A percentile compares a stretch with the other conserved stretches of the same genome.
phyloP scores from a whole-genome alignment of 257 asterid genomes.

The Ilex aquifolium region DNA sequence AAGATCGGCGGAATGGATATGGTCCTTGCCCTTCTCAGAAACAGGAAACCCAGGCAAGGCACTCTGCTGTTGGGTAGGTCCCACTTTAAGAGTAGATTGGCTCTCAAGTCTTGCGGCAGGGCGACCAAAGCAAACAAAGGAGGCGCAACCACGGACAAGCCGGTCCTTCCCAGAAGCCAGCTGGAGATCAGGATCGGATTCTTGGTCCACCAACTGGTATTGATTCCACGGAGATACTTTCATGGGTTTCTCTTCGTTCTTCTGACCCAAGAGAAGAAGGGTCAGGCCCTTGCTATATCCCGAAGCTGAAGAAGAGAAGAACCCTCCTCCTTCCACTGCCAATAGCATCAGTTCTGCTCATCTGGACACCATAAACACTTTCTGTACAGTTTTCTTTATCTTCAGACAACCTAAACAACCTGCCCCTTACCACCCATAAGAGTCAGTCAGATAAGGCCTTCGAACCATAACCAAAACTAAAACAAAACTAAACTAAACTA shows the following conservation, averaged over 20 bases:
- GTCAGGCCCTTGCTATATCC: constrained; percentile 95
- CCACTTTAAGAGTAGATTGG: constrained; percentile 66
- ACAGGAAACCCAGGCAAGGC: constrained; percentile 30
- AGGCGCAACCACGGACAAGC: constrained; percentile 71
- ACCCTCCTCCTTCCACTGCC: constrained; percentile 99
- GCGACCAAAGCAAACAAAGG: constrained; percentile 83
- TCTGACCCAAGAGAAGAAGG: constrained; percentile 86
- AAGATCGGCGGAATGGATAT: constrained; percentile 21
- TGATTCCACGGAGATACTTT: constrained; percentile 98
- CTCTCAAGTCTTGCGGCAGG: constrained; percentile 67
- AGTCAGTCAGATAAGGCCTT: constrained; percentile 1
- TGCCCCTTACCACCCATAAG: constrained; percentile 11
- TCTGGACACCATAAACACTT: constrained; percentile 46
- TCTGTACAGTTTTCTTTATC: constrained; percentile 5
- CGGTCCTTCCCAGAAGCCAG: constrained; percentile 84
- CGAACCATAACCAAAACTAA: neutral
- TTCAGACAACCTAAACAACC: constrained; percentile 12
- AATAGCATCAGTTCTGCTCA: constrained; percentile 95
- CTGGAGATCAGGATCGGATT: constrained; percentile 71
- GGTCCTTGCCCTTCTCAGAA: constrained; percentile 35
- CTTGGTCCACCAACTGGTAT: constrained; percentile 96
- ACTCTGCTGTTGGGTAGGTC: constrained; percentile 58
- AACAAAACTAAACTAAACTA: neutral
- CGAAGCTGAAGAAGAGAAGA: constrained; percentile 98
- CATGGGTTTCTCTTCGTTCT: constrained; percentile 88